Evolutionary conservation across 1,284 basidiomycete species (phyloP).

Genomic region (Irpex rosettiformis): DNA sequence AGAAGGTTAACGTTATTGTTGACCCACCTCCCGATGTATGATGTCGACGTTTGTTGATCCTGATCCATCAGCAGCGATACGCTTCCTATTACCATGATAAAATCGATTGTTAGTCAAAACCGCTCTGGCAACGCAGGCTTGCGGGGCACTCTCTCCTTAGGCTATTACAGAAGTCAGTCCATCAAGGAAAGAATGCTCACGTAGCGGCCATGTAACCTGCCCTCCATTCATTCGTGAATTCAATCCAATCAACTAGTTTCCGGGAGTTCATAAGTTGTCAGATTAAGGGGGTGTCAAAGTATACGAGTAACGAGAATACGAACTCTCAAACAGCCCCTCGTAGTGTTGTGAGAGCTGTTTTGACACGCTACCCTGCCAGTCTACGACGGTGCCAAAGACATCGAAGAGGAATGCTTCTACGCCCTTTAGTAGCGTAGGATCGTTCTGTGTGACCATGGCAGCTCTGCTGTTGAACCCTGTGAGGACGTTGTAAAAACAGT

Average conservation of each 20-base stretch:
- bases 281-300: too few species aligned
- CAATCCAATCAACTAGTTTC: conserved; percentile 39
- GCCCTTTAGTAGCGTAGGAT: conserved; percentile 14
- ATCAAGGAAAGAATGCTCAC: conserved; percentile 31
- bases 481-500: too few species aligned
- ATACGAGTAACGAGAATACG: neutral
- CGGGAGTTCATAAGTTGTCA: neutral
- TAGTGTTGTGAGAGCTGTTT: conserved; percentile 33
- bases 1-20: too few species aligned
- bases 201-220: conserved; percentile 43
- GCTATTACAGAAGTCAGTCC: too few species aligned
- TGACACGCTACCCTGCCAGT: conserved; percentile 52
- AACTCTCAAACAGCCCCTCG: conserved; percentile 22
- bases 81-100: conserved; percentile 18
- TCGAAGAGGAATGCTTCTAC: conserved; percentile 61
- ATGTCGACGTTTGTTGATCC: conserved; percentile 52
- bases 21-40: conserved; percentile 49
- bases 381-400: conserved; percentile 61
- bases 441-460: neutral
- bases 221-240: conserved; percentile 58
- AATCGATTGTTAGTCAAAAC: neutral
- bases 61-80: conserved; percentile 39
- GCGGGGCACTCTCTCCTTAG: too few species aligned
- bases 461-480: neutral
- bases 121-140: neutral